Base-by-base conservation (phyloP, 2,329 filamentous ascomycete species). In the Orbilia quercus region DNA sequence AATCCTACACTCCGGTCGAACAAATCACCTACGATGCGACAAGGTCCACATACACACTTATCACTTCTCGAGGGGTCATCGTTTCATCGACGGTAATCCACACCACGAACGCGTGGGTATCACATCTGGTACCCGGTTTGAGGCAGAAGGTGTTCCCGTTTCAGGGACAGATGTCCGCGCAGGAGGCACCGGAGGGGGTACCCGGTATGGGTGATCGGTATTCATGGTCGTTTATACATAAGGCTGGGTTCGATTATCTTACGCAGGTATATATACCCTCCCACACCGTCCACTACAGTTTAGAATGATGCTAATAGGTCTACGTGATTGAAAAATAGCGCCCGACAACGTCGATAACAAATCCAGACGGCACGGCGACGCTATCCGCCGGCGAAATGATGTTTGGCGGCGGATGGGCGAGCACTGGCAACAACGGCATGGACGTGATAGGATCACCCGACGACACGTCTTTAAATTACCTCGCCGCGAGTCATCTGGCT, bases 91-190 rank as follows among this genome's bases (percentile, higher is more conserved):
- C 88, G 58, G 80, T 89, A 1, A 81, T 88, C 1, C 85, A 89
- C 74, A 84, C 85, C 6, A 88, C 85, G 0, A 88, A 89, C 73
- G 85, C 81, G 3, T 84, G 84, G 74, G 81, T 84, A 0, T 78
- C 82, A 0, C 82, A 86, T 55, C 82, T 88, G 0, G 76, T 88
- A 1, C 85, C 86, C 0, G 82, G 80, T 0, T 79, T 87, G 0
- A 80, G 81, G 1, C 81, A 82, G 7, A 82, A 81, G 44, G 77
- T 85, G n/a, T 81, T 83, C 0, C 81, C 84, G 0, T 71, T 82
- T 0, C 79, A 83, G 1, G 84, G 80, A 2, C 83, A 84, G 64
- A 86, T 86, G 84, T 82, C 83, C 0, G 82, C 83, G 0, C 84
- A 86, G 75, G 76, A 78, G 0, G 82, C 84, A 0, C 82, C 59